Base-by-base conservation (phyloP, 2,329 filamentous ascomycete genomes). In the Diaporthe helianthi region DNA sequence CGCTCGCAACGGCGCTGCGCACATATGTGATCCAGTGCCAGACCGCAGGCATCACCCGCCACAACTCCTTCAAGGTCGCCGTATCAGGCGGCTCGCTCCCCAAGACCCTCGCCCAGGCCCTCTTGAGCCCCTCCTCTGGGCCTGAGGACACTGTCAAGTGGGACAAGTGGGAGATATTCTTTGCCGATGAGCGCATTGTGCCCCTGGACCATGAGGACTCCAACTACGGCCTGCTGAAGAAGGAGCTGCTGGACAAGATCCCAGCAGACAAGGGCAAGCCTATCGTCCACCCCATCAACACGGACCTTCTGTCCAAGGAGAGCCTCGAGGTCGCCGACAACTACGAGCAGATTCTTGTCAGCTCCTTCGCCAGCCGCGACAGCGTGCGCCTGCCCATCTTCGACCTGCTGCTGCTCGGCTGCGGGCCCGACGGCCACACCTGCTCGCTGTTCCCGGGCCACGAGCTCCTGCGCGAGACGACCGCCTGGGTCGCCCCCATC, bases 401-500 rank as follows among this genome's bases (percentile, higher is more conserved):
- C 80, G 96, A 99, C 79, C 88, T 99, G 65, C 86, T 99, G 67
- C 88, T 99, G 51, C 89, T 99, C 51, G 96, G 96, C 76, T 97
- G 93, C 79, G 96, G 96, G 0, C 95, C 96, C 17, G 96, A 98
- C 80, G 96, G 96, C 65, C 96, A 99, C 83, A 98, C 96, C 41
- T 98, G 96, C 89, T 96, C 92, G 75, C 85, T 99, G 65, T 99
- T 99, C 85, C 96, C 96, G 6, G 92, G 91, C 67, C 95, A 98
- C 78, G 88, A 91, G 69, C 87, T 98, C 66, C 87, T 98, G 74
- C 90, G 94, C 73, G 95, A 98, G 83, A 88, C 88, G 44, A 91
- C 90, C 76, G 93, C 95, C 66, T 99, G 96, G 96, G 93, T 98
- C 52, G 91, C 94, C 17, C 89, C 93, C 54, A 97, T 98, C 77